Evolutionary conservation across 495 filamentous ascomycete genomes (phyloP), one percentile per base, ranked within the genome.

Genomic region (Polyplosphaeria fusca): DNA sequence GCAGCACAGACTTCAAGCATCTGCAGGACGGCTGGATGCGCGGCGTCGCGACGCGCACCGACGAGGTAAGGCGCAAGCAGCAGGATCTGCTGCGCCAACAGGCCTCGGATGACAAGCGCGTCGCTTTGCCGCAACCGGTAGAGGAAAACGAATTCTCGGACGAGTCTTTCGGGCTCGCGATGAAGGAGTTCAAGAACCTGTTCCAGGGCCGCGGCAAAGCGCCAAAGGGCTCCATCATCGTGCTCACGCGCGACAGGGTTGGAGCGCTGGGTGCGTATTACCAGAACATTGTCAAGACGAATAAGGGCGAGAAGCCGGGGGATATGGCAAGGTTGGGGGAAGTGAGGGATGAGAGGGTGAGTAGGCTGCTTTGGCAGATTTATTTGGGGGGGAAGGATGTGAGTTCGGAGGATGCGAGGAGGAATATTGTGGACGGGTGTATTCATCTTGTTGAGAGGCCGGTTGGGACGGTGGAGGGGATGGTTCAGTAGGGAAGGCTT

Each of bases 1-100:
- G 89, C 27, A 88, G 91, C 69, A 96, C 93, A 3, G 90, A 96
- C 70, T 96, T 95, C 71, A 77, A 84, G 67, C 93, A 98, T 66
- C 67, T 98, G 58, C 80, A 91, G 27, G 93, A 98, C 67, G 92
- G 88, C 0, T 96, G 88, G 77, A 87, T 97, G 19, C 79, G 89
- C 2, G 85, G 86, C 16, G 86, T 98, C 59, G 86, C 87, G 27
- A 81, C 77, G 2, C 79, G 86, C n/a, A 83, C 83, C 16, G 76
- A 74, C 59, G 73, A 75, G 44, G 65, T 68, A 16, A 38, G 51
- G 12, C 27, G 61, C 19, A 60, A 52, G 26, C 61, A 64, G 22
- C 13, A 26, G n/a, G 49, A 54, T 4, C 20, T 64, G 27, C 26
- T 64, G n/a, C 27, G 45, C 12, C 55, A 64, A 42, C 55, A 64